Evolutionary conservation across 2,329 filamentous ascomycete genomes (phyloP), one percentile per base, ranked within the genome.

Genomic region (Aspergillus candidus): DNA sequence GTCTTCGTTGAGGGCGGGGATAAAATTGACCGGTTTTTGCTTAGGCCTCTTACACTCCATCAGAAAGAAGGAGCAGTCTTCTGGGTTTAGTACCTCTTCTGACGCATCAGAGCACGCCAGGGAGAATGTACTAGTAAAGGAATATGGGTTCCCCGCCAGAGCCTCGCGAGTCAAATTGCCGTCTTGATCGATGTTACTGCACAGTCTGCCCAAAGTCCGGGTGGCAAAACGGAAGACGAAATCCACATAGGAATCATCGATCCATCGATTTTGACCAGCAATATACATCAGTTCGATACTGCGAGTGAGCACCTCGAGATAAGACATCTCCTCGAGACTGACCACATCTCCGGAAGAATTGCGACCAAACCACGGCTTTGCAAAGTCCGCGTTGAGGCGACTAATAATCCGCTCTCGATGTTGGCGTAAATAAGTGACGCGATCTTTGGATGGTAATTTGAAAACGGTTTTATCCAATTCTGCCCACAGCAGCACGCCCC

Each of bases 11-110:
- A 97, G 77, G 14, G 84, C 77, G 3, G 91, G 91, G 17, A 97
- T 88, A 62, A 97, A 97, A 1, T 90, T 91, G 13, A 91, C 86
- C 1, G 91, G 91, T 76, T 97, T 97, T 73, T 96, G 90, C 18
- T 83, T 83, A 36, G 84, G 86, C 31, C 88, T 82, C 70, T 89
- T 82, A 75, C 88, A 95, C 34, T 96, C 80, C 31, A 93, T 76
- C 41, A 96, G 69, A 75, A 97, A 96, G 70, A 95, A 85, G 70
- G 96, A 90, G 6, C 94, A 88, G 71, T 97, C 91, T 67, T 97
- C 91, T 11, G 91, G 90, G 58, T 89, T 96, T 74, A 97, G 91
- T 56, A 96, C 82, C 67, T 96, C 89, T 34, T 76, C 77, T 49
- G 88, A 82, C 2, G 88, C 84, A 57, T 91, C 86, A 1, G 89